Base-by-base conservation (phyloP, 495 filamentous ascomycete genomes). In the Talaromyces thailandensis region DNA sequence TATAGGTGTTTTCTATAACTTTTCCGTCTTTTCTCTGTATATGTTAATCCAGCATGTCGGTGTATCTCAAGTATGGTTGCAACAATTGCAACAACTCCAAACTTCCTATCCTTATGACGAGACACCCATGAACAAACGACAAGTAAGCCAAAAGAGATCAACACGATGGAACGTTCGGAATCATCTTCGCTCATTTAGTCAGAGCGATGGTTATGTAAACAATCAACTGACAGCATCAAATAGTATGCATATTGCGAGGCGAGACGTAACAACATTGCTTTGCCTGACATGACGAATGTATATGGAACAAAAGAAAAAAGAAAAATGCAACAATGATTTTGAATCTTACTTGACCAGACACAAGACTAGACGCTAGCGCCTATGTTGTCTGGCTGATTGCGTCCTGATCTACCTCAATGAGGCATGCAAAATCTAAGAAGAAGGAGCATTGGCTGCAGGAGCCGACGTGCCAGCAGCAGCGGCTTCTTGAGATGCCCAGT, bases 401-500 rank as follows among this genome's bases (percentile, higher is more conserved):
- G 31, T 14, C 11, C 7, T 53, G 5, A 25, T 26, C 1, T 16
- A 53, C 23, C 50, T 26, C 21, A 24, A 53, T 53, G 21, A 12
- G 50, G 23, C 9, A 28, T 48, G 48, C 48, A 53, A 53, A n/a
- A 16, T 24, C 50, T 53, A 53, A 53, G 50, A 14, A 53, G 50
- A 11, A 28, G 50, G 43, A 21, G 18, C 43, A 25, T 53, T 53
- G 50, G 50, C 25, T 28, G 50, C 50, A 14, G 50, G 50, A 24
- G 57, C 29, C 56, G 56, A n/a, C 29, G 56, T 35, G 29, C 56
- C 56, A 48, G 43, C 74, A 67, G 65, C 73, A 65, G 73, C 69
- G 62, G 63, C 56, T 65, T 76, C 74, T 62, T 80, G 75, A 32
- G 76, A 62, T 37, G 56, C 77, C 72, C 77, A 76, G 72, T 81